Conservation (phyloP, 768 basidiomycete species). For the Boletus patriciae region DNA sequence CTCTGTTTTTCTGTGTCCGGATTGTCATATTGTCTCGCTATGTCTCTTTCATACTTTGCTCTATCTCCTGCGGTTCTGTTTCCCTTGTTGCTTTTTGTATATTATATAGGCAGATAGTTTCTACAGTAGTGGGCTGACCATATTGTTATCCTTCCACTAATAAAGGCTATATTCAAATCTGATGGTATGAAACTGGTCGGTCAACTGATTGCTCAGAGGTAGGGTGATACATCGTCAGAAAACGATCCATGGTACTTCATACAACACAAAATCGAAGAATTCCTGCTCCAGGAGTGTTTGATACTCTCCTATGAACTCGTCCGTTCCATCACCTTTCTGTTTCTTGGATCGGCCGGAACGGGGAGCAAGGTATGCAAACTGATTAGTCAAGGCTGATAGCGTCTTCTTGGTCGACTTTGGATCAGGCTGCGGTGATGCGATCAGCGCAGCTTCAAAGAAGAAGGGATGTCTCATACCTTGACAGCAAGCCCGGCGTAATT, state of each 20-base stretch:
- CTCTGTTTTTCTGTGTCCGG: constrained; percentile 15
- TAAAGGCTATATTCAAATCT: constrained; percentile 45
- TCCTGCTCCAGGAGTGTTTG: constrained; percentile 93
- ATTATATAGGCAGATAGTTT: constrained; percentile 47
- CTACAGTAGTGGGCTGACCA: constrained; percentile 55
- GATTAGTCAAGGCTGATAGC: constrained; percentile 65
- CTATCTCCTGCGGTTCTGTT: constrained; percentile 22
- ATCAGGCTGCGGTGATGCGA: constrained; percentile 62
- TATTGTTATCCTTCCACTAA: constrained; percentile 65
- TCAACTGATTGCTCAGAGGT: background rate
- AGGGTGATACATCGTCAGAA: constrained; percentile 39
- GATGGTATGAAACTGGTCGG: constrained; percentile 6
- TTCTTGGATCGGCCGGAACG: constrained; percentile 53
- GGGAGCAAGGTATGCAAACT: constrained; percentile 81
- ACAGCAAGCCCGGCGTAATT: constrained; percentile 81
- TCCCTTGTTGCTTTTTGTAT: constrained; percentile 33
- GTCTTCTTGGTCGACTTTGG: constrained; percentile 80
- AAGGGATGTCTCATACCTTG: constrained; percentile 51
- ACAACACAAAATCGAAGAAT: constrained; percentile 92
- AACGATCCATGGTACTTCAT: constrained; percentile 89
- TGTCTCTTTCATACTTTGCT: constrained; percentile 21
- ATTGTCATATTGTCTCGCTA: constrained; percentile 18
- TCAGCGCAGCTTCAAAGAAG: constrained; percentile 1
- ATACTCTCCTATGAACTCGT: constrained; percentile 88
- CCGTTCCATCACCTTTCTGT: constrained; percentile 38